A percentile compares a stretch with the other conserved stretches of the same genome.
These are phyloP conservation scores for Boletus reticuloceps DNA, from an alignment of 768 basidiomycete species.

Conservation along the genomic window DNA sequence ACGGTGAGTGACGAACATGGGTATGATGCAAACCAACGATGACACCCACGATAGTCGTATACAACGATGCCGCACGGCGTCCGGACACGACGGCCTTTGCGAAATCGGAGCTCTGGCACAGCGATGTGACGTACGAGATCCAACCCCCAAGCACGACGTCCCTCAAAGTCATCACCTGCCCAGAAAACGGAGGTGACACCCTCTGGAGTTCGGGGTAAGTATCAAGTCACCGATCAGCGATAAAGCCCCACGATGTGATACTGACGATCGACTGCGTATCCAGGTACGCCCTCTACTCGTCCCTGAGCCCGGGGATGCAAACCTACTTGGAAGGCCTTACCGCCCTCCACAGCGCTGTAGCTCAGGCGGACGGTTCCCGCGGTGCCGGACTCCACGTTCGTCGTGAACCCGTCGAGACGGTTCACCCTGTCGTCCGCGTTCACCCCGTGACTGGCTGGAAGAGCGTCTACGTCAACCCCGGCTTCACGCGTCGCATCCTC, in stretches of 20 bases:
- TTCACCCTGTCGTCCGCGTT: constrained; percentile 82
- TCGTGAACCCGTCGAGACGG: constrained; percentile 61
- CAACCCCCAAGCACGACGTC: constrained; percentile 82
- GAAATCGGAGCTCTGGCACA: constrained; percentile 78
- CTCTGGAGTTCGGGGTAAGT: constrained; percentile 76
- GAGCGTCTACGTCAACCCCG: constrained; percentile 78
- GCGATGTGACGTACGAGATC: constrained; percentile 78
- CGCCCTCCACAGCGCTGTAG: constrained; percentile 74
- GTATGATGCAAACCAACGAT: not conserved
- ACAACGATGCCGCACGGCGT: constrained; percentile 61
- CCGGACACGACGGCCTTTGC: constrained; percentile 66
- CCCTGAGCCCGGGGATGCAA: constrained; percentile 71
- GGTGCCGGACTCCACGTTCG: constrained; percentile 70
- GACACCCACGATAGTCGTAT: constrained; percentile 51
- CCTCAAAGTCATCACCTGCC: constrained; percentile 68
- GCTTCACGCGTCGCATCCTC: constrained; percentile 77
- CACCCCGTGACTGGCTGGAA: constrained; percentile 86
- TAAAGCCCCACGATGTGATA: not conserved
- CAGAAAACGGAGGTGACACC: constrained; percentile 75
- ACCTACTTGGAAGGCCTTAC: constrained; percentile 70
- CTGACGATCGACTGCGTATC: constrained; percentile 4
- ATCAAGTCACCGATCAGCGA: not conserved
- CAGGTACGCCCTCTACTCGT: constrained; percentile 83
- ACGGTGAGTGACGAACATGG: constrained; percentile 42
- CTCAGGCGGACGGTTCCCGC: constrained; percentile 73